phyloP scores from a whole-genome alignment of 345 rosid genomes.

The Angophora floribunda region DNA sequence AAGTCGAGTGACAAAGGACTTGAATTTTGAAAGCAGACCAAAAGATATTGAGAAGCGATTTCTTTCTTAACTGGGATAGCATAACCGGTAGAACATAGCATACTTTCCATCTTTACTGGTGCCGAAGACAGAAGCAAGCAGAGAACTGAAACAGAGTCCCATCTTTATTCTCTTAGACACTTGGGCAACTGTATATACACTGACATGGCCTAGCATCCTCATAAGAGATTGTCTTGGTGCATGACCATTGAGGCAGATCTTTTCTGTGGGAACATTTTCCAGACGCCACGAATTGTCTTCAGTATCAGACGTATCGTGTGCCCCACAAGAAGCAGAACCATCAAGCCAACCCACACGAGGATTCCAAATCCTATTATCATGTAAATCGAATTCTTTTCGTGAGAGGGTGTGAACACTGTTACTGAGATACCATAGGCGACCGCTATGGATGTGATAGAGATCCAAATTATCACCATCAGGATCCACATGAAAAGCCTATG shows the following conservation, averaged over 20 bases:
- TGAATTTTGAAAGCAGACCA: not conserved
- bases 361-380: not conserved
- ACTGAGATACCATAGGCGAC: not conserved
- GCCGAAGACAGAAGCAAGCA: not conserved
- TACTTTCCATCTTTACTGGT: not conserved
- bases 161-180: not conserved
- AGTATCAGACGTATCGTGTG: not conserved
- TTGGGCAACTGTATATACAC: not conserved
- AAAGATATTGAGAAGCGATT: not conserved
- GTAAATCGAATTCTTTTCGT: not conserved
- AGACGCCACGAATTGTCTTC: not conserved
- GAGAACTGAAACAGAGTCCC: not conserved
- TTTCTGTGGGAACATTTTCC: not conserved
- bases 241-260: not conserved
- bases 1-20: not conserved
- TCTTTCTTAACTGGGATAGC: not conserved
- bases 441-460: no score
- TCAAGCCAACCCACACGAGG: not conserved
- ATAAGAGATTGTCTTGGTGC: not conserved
- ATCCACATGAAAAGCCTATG: not conserved
- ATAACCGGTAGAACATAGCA: not conserved
- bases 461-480: not conserved
- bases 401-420: not conserved
- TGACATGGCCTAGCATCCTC: not conserved
- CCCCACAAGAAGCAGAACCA: not conserved